A percentile compares a stretch with the other conserved stretches of the same genome.
Evolutionary conservation across 768 basidiomycete species (phyloP).

Genomic region (Suillus weaverae): DNA sequence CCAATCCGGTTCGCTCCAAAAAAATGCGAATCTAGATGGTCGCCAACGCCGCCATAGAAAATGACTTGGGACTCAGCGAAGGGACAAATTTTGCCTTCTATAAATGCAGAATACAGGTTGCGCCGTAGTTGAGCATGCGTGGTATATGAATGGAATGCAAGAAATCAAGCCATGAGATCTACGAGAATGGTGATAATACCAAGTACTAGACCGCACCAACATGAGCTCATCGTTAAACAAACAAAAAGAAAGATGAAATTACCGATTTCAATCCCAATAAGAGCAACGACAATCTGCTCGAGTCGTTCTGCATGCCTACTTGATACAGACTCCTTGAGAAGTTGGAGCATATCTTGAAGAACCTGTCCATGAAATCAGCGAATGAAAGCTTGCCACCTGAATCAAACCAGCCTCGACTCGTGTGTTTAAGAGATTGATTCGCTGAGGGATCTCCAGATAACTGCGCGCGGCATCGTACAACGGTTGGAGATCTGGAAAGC

Average conservation of each 20-base stretch:
- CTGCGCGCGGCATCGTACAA: slow-evolving; percentile 91
- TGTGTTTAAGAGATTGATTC: slow-evolving; percentile 89
- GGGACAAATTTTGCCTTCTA: background rate
- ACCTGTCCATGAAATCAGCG: slow-evolving; percentile 51
- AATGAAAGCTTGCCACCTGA: slow-evolving; percentile 11
- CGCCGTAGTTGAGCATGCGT: background rate
- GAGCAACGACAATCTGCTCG: slow-evolving; percentile 88
- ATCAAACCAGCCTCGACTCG: slow-evolving; percentile 73
- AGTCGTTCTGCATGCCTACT: slow-evolving; percentile 88
- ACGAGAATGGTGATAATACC: slow-evolving; percentile 91
- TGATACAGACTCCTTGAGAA: slow-evolving; percentile 92
- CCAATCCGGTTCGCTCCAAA: background rate
- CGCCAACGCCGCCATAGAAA: background rate
- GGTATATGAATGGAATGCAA: background rate
- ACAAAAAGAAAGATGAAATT: slow-evolving; percentile 8
- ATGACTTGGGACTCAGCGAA: background rate
- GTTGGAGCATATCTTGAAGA: slow-evolving; percentile 93
- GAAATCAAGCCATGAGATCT: slow-evolving; percentile 62
- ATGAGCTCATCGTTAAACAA: slow-evolving; percentile 2
- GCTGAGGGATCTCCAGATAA: slow-evolving; percentile 93
- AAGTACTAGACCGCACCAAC: slow-evolving; percentile 50
- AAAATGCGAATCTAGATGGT: background rate
- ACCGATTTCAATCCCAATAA: slow-evolving; percentile 91
- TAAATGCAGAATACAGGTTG: background rate
- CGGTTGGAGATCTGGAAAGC: slow-evolving; percentile 92